Conservation (phyloP, 441 rosid species). For the Corymbia calophylla region DNA sequence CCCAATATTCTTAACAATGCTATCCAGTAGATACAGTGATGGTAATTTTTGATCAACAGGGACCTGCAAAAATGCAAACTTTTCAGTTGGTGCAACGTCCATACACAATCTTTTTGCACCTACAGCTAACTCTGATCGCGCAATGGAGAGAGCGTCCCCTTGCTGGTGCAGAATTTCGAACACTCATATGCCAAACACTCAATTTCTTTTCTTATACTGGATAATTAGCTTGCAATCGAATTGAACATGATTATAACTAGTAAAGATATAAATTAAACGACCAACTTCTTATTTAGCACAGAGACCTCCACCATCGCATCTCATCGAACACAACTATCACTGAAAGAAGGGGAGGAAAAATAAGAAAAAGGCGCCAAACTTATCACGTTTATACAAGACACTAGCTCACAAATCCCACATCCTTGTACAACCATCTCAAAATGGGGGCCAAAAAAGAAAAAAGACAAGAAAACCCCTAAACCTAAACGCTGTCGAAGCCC, state of each 20-base stretch:
- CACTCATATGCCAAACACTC: neutral
- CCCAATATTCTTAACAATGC: slow-evolving; percentile 91
- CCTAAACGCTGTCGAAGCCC: neutral
- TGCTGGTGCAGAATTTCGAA: neutral
- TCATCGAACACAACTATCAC: neutral
- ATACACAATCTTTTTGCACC: neutral
- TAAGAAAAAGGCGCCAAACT: neutral
- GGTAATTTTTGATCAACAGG: slow-evolving; percentile 90
- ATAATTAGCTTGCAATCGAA: neutral
- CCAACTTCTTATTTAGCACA: neutral
- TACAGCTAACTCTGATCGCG: neutral
- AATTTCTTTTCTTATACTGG: neutral
- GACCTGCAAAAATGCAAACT: slow-evolving; percentile 37
- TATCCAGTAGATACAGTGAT: slow-evolving; percentile 87
- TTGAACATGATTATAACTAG: neutral
- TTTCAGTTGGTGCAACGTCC: neutral
- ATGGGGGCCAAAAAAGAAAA: neutral
- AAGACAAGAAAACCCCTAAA: neutral
- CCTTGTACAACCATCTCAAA: neutral
- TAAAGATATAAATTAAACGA: neutral
- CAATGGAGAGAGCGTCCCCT: neutral
- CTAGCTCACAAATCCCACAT: neutral
- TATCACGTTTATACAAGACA: neutral
- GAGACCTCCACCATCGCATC: neutral
- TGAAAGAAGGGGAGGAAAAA: neutral